These are phyloP conservation scores for Flaveria trinervia DNA, from an alignment of 129 eudicot genomes.

Conservation along the genomic window DNA sequence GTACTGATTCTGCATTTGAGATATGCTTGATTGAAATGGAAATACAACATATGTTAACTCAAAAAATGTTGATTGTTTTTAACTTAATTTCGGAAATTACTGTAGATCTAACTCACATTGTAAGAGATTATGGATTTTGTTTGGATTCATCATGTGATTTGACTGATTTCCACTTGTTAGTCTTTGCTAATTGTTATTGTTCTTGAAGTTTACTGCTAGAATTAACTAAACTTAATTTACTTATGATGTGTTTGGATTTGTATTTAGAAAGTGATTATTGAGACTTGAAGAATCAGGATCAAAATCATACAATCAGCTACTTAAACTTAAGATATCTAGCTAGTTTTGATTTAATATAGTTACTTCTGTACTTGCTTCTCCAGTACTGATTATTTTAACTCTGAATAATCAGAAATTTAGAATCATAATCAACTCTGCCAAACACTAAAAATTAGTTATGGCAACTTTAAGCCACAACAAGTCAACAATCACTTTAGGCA, in stretches of 20 bases:
- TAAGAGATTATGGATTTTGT: neutral
- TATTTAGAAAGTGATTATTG: too few relatives aligned
- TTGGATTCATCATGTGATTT: neutral
- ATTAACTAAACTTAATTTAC: too few relatives aligned
- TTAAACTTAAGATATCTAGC: too few relatives aligned
- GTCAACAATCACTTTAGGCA: neutral
- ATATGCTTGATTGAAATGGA: neutral
- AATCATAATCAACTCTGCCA: neutral
- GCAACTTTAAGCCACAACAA: neutral
- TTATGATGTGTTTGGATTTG: too few relatives aligned
- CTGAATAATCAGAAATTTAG: neutral
- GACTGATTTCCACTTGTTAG: neutral
- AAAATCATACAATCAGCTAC: too few relatives aligned
- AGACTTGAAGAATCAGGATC: too few relatives aligned
- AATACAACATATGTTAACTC: too few relatives aligned
- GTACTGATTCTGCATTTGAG: neutral
- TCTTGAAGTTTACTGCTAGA: neutral
- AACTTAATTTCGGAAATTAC: neutral
- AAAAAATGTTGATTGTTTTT: neutral
- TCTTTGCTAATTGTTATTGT: neutral
- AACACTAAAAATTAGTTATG: neutral
- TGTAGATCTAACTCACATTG: neutral
- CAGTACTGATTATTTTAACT: neutral
- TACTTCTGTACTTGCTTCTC: too few relatives aligned
- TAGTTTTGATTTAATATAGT: too few relatives aligned